Percentiles rank a stretch among this genome's conserved stretches.
phyloP scores from a whole-genome alignment of 768 basidiomycete genomes.

The Lepiota brunneoincarnata region DNA sequence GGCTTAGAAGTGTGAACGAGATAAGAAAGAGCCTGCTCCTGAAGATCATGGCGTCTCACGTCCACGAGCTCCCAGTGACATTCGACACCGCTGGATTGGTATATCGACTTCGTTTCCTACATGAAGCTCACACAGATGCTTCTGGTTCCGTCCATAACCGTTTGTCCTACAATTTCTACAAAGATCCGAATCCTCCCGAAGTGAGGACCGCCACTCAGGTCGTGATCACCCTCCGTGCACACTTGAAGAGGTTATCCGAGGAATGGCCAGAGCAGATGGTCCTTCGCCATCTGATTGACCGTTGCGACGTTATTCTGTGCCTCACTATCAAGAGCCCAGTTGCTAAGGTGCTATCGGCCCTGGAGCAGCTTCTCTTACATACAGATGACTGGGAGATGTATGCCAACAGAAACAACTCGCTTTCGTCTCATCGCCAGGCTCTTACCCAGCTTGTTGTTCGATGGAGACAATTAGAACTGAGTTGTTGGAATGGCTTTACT shows the following conservation, averaged over 20 bases:
- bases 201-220: conserved; percentile 56
- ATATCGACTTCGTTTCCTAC: conserved; percentile 6
- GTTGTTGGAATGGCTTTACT: conserved; percentile 84
- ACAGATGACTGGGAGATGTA: conserved; percentile 97
- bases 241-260: conserved; percentile 54
- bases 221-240: conserved; percentile 46
- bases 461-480: conserved; percentile 88
- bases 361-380: conserved; percentile 84
- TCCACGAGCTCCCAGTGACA: conserved; percentile 28
- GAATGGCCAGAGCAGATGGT: conserved; percentile 99
- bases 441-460: conserved; percentile 75
- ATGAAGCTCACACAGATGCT: neutral
- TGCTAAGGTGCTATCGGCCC: conserved; percentile 74
- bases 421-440: conserved; percentile 62
- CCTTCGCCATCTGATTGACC: conserved; percentile 75
- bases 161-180: conserved; percentile 66
- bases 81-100: conserved; percentile 37
- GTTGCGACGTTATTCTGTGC: conserved; percentile 62
- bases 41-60: neutral
- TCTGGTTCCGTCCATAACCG: conserved; percentile 13
- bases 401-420: conserved; percentile 86
- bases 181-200: conserved; percentile 73
- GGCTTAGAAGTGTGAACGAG: neutral
- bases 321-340: conserved; percentile 68
- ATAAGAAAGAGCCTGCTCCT: neutral